These are phyloP conservation scores for Lachancea mirantina DNA, from an alignment of 805 yeast genomes.

Conservation along the genomic window DNA sequence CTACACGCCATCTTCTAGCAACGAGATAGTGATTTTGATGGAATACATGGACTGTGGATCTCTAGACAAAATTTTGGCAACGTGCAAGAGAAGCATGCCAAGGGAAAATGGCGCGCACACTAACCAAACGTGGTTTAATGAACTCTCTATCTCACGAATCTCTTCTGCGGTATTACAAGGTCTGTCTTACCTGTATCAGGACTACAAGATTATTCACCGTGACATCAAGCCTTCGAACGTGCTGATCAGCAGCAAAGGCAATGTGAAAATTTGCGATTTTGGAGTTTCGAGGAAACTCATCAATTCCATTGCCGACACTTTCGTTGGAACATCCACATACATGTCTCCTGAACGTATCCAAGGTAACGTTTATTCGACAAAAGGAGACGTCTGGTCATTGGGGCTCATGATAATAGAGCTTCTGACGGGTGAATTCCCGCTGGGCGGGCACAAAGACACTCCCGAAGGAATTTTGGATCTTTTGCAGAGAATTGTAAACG, in stretches of 20 bases:
- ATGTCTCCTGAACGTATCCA: slow-evolving; percentile 98
- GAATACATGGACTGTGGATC: slow-evolving; percentile 96
- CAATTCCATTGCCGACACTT: slow-evolving; percentile 93
- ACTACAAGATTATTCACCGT: slow-evolving; percentile 85
- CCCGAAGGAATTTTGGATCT: slow-evolving; percentile 89
- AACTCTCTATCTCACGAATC: slow-evolving; percentile 62
- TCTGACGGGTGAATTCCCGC: slow-evolving; percentile 78
- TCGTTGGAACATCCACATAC: slow-evolving; percentile 95
- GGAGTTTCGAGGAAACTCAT: slow-evolving; percentile 91
- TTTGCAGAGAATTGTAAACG: slow-evolving; percentile 88
- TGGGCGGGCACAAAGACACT: slow-evolving; percentile 49
- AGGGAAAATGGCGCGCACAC: slow-evolving; percentile 3
- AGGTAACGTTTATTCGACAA: slow-evolving; percentile 89
- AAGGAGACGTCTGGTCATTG: slow-evolving; percentile 95
- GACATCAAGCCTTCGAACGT: slow-evolving; percentile 96
- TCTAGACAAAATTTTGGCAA: slow-evolving; percentile 64
- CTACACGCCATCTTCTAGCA: slow-evolving; percentile 41
- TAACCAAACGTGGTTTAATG: slow-evolving; percentile 33
- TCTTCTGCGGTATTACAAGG: slow-evolving; percentile 76
- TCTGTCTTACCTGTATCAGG: slow-evolving; percentile 68
- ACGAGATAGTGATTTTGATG: slow-evolving; percentile 85
- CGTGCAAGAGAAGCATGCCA: slow-evolving; percentile 36
- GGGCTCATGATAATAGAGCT: slow-evolving; percentile 87
- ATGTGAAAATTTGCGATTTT: slow-evolving; percentile 88
- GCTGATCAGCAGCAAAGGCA: slow-evolving; percentile 76